Percentiles rank a stretch among this genome's conserved stretches.
These are phyloP conservation scores for Mucuna pruriens DNA, from an alignment of 306 rosid genomes.

Conservation along the genomic window DNA sequence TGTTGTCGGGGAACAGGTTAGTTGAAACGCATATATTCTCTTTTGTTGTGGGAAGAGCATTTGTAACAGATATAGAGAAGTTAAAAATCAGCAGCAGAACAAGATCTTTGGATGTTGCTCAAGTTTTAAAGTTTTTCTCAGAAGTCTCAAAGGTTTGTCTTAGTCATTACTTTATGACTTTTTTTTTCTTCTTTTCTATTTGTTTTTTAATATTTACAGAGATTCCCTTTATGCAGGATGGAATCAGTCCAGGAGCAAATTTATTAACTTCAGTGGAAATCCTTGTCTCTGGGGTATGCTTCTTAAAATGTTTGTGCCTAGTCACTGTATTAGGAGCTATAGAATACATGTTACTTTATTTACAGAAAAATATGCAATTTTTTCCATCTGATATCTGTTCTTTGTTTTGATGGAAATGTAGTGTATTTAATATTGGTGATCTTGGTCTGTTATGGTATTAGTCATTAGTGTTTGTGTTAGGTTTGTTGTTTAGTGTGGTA, in stretches of 20 bases:
- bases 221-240: constrained; percentile 73
- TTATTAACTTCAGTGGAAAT: constrained; percentile 86
- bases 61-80: constrained; percentile 96
- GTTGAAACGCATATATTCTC: constrained; percentile 99
- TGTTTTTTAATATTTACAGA: constrained; percentile 15
- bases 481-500: constrained; percentile 27
- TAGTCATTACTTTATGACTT: constrained; percentile 32
- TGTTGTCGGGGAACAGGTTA: constrained; percentile 70
- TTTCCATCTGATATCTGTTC: not conserved
- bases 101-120: constrained; percentile 75
- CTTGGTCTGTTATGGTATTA: constrained; percentile 24
- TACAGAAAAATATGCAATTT: not conserved
- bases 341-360: not conserved
- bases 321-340: constrained; percentile 27
- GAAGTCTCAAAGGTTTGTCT: constrained; percentile 79
- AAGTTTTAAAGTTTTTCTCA: constrained; percentile 78
- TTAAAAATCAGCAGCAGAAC: constrained; percentile 83
- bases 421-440: constrained; percentile 19
- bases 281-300: constrained; percentile 93
- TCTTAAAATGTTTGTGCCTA: constrained; percentile 33
- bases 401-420: constrained; percentile 23
- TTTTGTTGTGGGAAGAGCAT: constrained; percentile 99
- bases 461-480: not conserved
- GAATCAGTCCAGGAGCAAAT: constrained; percentile 86
- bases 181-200: constrained; percentile 25